Conservation (phyloP, 225 moss, liverwort and hornwort species). For the Asterella californica region DNA sequence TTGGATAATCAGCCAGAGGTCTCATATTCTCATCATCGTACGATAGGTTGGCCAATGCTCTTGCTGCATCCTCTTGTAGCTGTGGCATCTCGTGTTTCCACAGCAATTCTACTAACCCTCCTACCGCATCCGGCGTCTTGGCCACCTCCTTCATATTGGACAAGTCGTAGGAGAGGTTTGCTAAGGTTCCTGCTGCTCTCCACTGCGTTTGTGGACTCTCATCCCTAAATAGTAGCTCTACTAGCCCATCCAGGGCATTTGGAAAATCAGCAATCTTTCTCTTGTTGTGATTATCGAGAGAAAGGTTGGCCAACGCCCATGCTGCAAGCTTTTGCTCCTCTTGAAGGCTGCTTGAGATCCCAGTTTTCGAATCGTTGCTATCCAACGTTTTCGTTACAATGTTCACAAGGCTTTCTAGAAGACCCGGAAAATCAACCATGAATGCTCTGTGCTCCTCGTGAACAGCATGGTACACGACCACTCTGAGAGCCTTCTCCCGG, state of each 20-base stretch:
- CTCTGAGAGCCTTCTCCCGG: conserved; percentile 2
- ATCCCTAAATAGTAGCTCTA: not conserved
- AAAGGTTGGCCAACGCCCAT: not conserved
- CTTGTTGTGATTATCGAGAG: not conserved
- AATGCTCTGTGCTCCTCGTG: not conserved
- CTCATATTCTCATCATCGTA: not conserved
- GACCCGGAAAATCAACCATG: conserved; percentile 7
- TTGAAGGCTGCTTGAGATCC: not conserved
- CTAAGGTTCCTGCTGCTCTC: conserved; percentile 3
- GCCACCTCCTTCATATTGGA: not conserved
- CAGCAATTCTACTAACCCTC: not conserved
- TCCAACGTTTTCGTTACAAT: not conserved
- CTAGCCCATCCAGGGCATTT: not conserved
- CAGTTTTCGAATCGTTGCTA: not conserved
- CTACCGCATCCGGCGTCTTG: not conserved
- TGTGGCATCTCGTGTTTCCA: not conserved
- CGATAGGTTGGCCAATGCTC: not conserved
- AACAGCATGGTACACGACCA: not conserved
- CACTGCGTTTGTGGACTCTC: not conserved
- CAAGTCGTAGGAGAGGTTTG: not conserved
- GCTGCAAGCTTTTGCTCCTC: not conserved
- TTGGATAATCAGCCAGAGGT: not conserved
- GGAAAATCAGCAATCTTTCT: conserved; percentile 4
- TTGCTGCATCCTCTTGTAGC: not conserved
- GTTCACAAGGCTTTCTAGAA: not conserved